Evolutionary conservation across 1,284 basidiomycete genomes (phyloP).

Genomic region (Sanghuangporus baumii): DNA sequence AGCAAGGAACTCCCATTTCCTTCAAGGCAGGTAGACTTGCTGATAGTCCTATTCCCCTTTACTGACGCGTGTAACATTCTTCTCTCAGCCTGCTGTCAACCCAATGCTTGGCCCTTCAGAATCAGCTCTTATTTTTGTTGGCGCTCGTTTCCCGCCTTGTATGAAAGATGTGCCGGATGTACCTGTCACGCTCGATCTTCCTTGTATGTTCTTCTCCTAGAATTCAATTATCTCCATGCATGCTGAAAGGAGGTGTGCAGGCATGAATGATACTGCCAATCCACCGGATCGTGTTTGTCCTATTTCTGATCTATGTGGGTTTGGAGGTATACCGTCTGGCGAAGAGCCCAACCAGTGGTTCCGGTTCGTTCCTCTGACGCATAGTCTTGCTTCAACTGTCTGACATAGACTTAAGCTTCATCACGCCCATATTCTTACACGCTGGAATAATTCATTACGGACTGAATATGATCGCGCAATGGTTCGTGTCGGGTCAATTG

Average conservation of each 20-base stretch:
- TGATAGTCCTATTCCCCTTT: slow-evolving; percentile 6
- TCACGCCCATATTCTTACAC: slow-evolving; percentile 85
- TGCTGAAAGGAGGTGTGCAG: slow-evolving; percentile 30
- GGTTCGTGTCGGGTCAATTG: slow-evolving; percentile 77
- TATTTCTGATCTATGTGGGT: slow-evolving; percentile 82
- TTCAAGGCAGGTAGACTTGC: slow-evolving; percentile 50
- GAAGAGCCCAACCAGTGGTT: slow-evolving; percentile 80
- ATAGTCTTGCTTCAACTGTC: background rate
- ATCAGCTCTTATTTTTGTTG: slow-evolving; percentile 81
- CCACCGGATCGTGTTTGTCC: slow-evolving; percentile 67
- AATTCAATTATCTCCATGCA: slow-evolving; percentile 1
- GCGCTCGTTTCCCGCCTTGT: slow-evolving; percentile 87
- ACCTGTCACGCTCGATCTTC: slow-evolving; percentile 52
- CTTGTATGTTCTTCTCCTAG: slow-evolving; percentile 44
- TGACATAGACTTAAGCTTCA: slow-evolving; percentile 48
- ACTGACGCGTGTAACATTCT: slow-evolving; percentile 26
- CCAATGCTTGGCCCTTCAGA: slow-evolving; percentile 90
- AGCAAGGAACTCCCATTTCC: slow-evolving; percentile 76
- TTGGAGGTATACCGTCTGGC: slow-evolving; percentile 68
- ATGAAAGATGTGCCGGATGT: slow-evolving; percentile 74
- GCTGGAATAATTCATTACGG: slow-evolving; percentile 87
- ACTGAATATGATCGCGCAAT: slow-evolving; percentile 87
- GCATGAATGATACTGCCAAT: slow-evolving; percentile 73
- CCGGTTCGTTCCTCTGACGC: slow-evolving; percentile 42
- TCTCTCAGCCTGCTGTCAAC: slow-evolving; percentile 67